Base-by-base conservation (phyloP, 208 protist species). In the Herpetomonas tarakana region DNA sequence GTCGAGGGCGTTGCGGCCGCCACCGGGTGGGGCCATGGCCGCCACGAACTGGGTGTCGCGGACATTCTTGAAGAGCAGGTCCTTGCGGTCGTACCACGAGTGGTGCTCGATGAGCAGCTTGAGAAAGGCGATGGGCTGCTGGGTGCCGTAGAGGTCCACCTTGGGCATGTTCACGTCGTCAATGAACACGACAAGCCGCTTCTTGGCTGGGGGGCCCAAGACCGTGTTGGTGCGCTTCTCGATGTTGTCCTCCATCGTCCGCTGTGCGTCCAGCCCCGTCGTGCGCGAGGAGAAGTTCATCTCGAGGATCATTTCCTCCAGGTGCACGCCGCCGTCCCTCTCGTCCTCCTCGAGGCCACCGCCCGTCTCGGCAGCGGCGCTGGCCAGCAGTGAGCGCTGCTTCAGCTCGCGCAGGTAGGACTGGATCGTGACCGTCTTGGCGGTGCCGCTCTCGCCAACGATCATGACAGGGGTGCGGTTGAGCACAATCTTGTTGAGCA, bases 111-210 rank as follows among this genome's bases (percentile, higher is more conserved):
- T 90, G 1, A 99, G 83, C 53, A 99, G 84, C 80, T 99, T 99
- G 24, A 99, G 70, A 44, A 99, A 96, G 19, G 98, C 97, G 63
- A 99, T 98, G 21, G 98, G 98, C 82, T 99, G 98, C 87, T 99
- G 97, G 29, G 98, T 99, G 21, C 97, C 98, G 75, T 99, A 99
- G 1, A 86, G 85, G 78, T 99, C 98, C 52, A 99, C 94, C 47
- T 88, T 86, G 6, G 98, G 98, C 97, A 99, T 99, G 80, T 99
- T 99, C 55, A 99, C 76, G 78, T 99, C 98, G 74, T 99, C 98
- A 25, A 99, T 82, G 81, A 99, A 99, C 6, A 99, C 84, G 18
- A 99, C 76, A 47, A 99, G 83, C 1, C 88, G 86, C 80, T 99
- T 99, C 66, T 97, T 97, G 2, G 88, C 84, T 50, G 96, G 95